Evolutionary conservation across 2,329 filamentous ascomycete species (phyloP).

Genomic region (Colletotrichum musae): DNA sequence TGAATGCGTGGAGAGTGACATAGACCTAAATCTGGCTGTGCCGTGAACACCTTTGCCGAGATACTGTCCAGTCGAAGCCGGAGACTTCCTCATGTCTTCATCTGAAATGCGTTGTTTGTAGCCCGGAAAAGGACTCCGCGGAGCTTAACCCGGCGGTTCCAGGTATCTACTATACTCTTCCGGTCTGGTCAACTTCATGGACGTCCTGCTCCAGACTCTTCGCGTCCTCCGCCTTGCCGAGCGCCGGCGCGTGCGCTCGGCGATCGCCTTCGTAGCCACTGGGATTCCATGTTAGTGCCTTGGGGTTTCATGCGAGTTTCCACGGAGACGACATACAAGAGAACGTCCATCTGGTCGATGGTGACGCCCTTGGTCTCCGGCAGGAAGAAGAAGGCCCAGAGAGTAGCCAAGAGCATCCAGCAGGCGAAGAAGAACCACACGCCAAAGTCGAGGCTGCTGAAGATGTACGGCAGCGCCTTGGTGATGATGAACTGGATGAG

Average conservation of each 20-base stretch:
- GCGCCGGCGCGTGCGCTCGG: neutral
- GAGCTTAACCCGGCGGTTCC: too few species aligned
- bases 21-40: too few species aligned
- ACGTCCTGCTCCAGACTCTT: slow-evolving; percentile 34
- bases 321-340: slow-evolving; percentile 30
- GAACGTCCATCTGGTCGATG: slow-evolving; percentile 65
- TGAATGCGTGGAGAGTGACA: too few species aligned
- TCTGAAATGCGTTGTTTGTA: too few species aligned
- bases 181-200: slow-evolving; percentile 17
- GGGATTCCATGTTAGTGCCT: too few species aligned
- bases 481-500: slow-evolving; percentile 60
- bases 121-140: too few species aligned
- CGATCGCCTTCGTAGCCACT: slow-evolving; percentile 39
- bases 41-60: too few species aligned
- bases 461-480: slow-evolving; percentile 61
- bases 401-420: slow-evolving; percentile 62
- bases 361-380: slow-evolving; percentile 70
- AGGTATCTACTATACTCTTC: too few species aligned
- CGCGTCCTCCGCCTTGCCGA: slow-evolving; percentile 10
- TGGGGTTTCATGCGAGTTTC: neutral
- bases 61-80: too few species aligned
- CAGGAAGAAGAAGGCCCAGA: slow-evolving; percentile 66
- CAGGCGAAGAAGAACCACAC: slow-evolving; percentile 72
- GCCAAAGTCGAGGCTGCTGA: slow-evolving; percentile 61
- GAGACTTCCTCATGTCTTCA: too few species aligned